Percentiles rank a stretch among this genome's conserved stretches.
Evolutionary conservation across 306 rosid species (phyloP).

Genomic region (Hylodesmum podocarpum): DNA sequence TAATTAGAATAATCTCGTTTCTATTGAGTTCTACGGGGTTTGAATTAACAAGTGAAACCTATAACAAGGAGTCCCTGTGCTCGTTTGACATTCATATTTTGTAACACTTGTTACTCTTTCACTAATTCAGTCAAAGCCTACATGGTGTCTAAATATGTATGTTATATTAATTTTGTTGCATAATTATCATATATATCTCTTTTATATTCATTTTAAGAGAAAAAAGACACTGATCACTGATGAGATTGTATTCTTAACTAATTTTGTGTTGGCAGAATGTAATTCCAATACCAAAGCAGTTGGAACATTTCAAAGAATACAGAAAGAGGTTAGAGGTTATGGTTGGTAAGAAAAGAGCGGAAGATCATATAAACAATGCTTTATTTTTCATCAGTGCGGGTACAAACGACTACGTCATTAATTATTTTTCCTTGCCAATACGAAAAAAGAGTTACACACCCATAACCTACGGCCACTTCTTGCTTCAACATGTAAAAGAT

Average conservation of each 20-base stretch:
- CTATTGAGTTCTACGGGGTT: no score
- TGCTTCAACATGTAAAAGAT: slow-evolving; percentile 43
- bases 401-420: slow-evolving; percentile 71
- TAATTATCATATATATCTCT: no score
- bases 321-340: slow-evolving; percentile 50
- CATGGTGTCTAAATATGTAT: neutral
- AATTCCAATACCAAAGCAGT: slow-evolving; percentile 47
- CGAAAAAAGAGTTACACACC: slow-evolving; percentile 38
- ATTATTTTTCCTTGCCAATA: slow-evolving; percentile 55
- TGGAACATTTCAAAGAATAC: slow-evolving; percentile 61
- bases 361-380: slow-evolving; percentile 50
- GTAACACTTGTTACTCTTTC: neutral
- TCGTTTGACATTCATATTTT: neutral
- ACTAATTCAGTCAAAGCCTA: neutral
- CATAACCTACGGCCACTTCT: slow-evolving; percentile 42
- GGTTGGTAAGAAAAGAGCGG: slow-evolving; percentile 43
- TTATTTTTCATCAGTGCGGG: slow-evolving; percentile 64
- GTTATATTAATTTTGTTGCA: no score
- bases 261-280: slow-evolving; percentile 49
- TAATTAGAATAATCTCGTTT: no score
- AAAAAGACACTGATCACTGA: neutral
- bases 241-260: neutral
- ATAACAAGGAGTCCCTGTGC: neutral
- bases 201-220: no score
- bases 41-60: no score